Conservation (phyloP, 78 protist species). For the Tieghemostelium lacteum region DNA sequence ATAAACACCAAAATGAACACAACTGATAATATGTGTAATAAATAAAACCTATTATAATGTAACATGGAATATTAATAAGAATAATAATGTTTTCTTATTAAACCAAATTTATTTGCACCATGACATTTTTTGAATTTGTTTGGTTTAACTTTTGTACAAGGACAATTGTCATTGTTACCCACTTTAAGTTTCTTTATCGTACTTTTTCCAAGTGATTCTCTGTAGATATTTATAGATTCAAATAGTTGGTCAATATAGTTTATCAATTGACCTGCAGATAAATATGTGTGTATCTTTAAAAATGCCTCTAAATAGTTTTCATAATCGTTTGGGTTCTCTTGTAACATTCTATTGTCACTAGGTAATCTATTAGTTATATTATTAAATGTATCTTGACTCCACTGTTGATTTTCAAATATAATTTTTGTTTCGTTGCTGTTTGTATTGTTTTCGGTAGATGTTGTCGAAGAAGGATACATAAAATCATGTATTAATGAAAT, state of each 20-base stretch:
- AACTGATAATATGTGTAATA: too few relatives aligned
- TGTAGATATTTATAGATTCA: slow-evolving; percentile 29
- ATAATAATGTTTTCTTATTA: slow-evolving; percentile 3
- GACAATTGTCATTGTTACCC: slow-evolving; percentile 48
- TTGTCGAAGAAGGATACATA: not conserved
- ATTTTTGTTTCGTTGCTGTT: not conserved
- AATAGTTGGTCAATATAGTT: not conserved
- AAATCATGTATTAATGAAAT: slow-evolving; percentile 35
- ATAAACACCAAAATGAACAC: too few relatives aligned
- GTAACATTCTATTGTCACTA: too few relatives aligned
- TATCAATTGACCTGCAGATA: not conserved
- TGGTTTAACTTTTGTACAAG: slow-evolving; percentile 38
- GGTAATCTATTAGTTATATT: not conserved
- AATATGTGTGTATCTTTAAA: not conserved
- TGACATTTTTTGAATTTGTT: slow-evolving; percentile 76
- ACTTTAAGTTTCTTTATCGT: slow-evolving; percentile 40
- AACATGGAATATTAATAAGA: too few relatives aligned
- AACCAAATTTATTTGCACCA: slow-evolving; percentile 26
- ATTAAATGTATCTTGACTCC: not conserved
- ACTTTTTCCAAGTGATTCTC: slow-evolving; percentile 6
- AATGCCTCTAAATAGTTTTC: not conserved
- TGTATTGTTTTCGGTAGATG: not conserved
- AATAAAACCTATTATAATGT: too few relatives aligned
- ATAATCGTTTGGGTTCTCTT: not conserved
- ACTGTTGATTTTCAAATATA: not conserved